Evolutionary conservation across 352 stramenopile species (phyloP).

Genomic region (Globisporangium lucens): DNA sequence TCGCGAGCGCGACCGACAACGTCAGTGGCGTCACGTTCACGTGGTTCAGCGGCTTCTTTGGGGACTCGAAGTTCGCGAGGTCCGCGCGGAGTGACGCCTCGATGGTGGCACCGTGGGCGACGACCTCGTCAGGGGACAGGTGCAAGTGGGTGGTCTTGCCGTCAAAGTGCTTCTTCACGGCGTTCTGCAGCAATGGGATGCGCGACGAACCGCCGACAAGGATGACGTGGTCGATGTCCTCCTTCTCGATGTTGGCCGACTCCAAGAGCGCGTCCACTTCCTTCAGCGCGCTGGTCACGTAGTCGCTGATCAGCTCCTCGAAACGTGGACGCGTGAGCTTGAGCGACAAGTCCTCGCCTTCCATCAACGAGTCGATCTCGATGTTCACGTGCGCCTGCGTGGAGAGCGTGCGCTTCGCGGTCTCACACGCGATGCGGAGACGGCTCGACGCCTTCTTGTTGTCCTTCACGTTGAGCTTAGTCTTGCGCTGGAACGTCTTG

Average conservation of each 20-base stretch:
- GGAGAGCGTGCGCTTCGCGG: constrained; percentile 96
- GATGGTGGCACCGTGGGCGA: constrained; percentile 88
- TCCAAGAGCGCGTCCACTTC: constrained; percentile 87
- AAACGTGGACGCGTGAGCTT: constrained; percentile 96
- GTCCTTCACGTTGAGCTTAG: constrained; percentile 90
- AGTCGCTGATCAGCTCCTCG: constrained; percentile 93
- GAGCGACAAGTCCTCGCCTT: constrained; percentile 97
- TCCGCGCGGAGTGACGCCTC: constrained; percentile 70
- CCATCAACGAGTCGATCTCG: constrained; percentile 97
- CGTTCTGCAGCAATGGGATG: constrained; percentile 94
- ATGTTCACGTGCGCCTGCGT: constrained; percentile 95
- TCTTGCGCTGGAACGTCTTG: constrained; percentile 94
- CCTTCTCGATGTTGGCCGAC: constrained; percentile 72
- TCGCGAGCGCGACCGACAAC: constrained; percentile 89
- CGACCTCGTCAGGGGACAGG: constrained; percentile 89
- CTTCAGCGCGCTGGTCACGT: constrained; percentile 91
- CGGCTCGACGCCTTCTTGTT: constrained; percentile 95
- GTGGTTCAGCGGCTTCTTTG: constrained; percentile 64
- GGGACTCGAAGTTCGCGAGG: constrained; percentile 61
- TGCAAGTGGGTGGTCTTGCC: constrained; percentile 79
- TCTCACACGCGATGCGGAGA: constrained; percentile 94
- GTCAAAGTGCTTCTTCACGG: constrained; percentile 85
- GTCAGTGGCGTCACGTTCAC: constrained; percentile 93
- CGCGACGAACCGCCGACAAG: constrained; percentile 96
- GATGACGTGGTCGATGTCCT: constrained; percentile 94